phyloP scores from a whole-genome alignment of 805 yeast genomes.

The Wickerhamiella cacticola region DNA sequence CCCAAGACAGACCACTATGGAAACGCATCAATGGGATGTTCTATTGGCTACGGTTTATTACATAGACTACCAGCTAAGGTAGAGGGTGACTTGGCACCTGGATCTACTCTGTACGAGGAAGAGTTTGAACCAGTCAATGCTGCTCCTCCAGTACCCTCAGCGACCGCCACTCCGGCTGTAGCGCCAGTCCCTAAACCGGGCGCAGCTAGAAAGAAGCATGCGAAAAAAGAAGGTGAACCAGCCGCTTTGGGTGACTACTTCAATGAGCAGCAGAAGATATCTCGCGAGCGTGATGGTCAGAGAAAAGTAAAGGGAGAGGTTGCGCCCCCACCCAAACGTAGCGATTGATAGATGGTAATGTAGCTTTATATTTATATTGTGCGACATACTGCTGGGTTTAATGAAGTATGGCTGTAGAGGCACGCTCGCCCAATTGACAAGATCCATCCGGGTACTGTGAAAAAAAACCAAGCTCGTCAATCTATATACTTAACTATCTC shows the following conservation, averaged over 20 bases:
- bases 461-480: no score
- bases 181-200: constrained; percentile 10
- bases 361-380: no score
- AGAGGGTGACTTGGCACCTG: constrained; percentile 16
- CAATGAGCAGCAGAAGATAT: constrained; percentile 22
- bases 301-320: not conserved
- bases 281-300: constrained; percentile 20
- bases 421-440: no score
- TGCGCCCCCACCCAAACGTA: constrained; percentile 7
- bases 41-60: constrained; percentile 83
- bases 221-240: not conserved
- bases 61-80: constrained; percentile 69
- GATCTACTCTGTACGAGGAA: constrained; percentile 20
- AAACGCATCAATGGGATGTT: constrained; percentile 77
- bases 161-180: not conserved
- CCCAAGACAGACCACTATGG: constrained; percentile 74
- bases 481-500: no score
- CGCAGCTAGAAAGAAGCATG: constrained; percentile 3
- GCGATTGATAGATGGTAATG: no score
- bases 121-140: constrained; percentile 8
- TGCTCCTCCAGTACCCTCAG: constrained; percentile 5
- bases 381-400: no score
- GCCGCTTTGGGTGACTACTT: constrained; percentile 18
- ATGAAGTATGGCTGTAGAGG: no score
- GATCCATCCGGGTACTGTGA: no score